A percentile compares a stretch with the other conserved stretches of the same genome.
Evolutionary conservation across 805 yeast genomes (phyloP).

Genomic region (Saccharomycopsis babjevae): DNA sequence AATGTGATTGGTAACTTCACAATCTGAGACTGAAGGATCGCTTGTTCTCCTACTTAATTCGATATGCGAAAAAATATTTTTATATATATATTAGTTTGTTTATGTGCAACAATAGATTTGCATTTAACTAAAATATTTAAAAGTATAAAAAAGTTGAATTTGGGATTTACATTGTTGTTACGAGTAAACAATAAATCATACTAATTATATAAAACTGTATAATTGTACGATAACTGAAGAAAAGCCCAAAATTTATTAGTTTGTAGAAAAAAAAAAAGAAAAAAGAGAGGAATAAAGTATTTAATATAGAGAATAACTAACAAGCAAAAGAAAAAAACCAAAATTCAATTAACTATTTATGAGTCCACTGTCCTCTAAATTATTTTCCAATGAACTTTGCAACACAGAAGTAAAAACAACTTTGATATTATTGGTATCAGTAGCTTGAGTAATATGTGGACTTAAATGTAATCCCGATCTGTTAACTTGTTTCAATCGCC

Average conservation of each 20-base stretch:
- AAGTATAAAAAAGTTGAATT: no score
- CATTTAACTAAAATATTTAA: no score
- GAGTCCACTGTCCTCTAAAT: conserved; percentile 67
- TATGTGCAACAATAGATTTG: no score
- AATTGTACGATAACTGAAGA: not conserved
- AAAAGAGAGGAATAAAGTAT: not conserved
- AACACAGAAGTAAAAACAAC: conserved; percentile 78
- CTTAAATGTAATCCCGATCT: conserved; percentile 72
- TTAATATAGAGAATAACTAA: not conserved
- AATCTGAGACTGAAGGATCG: no score
- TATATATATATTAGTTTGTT: no score
- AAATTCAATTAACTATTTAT: conserved; percentile 3
- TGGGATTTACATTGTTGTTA: no score
- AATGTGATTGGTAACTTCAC: no score
- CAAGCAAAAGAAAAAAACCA: not conserved
- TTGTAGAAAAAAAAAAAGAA: not conserved
- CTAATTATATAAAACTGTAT: no score
- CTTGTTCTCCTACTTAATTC: no score
- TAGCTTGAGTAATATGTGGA: conserved; percentile 91
- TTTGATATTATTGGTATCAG: conserved; percentile 82
- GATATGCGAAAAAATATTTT: no score
- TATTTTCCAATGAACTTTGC: conserved; percentile 68
- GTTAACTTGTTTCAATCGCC: conserved; percentile 82
- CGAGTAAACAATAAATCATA: no score
- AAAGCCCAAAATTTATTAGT: not conserved